phyloP scores from a whole-genome alignment of 108 stramenopile genomes.

The Pseudonitzschia multiseries region DNA sequence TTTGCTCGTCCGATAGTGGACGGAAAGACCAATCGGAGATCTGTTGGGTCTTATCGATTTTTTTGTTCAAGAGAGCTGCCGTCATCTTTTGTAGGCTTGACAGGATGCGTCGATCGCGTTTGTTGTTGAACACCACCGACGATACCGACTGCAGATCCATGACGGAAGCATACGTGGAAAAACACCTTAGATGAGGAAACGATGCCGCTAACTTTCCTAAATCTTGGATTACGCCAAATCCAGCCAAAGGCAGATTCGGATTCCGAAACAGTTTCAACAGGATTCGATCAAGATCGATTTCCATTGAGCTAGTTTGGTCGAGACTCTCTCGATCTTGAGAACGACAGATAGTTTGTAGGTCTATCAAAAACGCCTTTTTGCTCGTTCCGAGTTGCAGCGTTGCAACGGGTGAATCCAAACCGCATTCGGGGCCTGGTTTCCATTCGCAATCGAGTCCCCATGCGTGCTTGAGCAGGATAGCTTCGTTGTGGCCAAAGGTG shows the following conservation, averaged over 20 bases:
- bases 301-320: background rate
- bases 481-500: too few species aligned
- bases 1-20: constrained; percentile 35
- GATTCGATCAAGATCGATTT: constrained; percentile 16
- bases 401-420: constrained; percentile 36
- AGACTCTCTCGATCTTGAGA: constrained; percentile 1
- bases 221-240: constrained; percentile 41
- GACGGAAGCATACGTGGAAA: constrained; percentile 30
- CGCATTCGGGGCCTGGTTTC: constrained; percentile 31
- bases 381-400: constrained; percentile 39
- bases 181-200: constrained; percentile 42
- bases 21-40: constrained; percentile 44
- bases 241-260: constrained; percentile 19
- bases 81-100: constrained; percentile 37
- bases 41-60: constrained; percentile 48
- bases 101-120: constrained; percentile 7
- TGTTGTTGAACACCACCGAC: background rate
- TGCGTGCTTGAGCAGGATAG: constrained; percentile 8
- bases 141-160: constrained; percentile 40
- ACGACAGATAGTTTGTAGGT: constrained; percentile 32
- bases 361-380: constrained; percentile 28
- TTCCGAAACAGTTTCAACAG: constrained; percentile 27
- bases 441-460: constrained; percentile 56
- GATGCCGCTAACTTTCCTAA: constrained; percentile 38
- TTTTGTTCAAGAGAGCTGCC: constrained; percentile 26